Conservation (phyloP, 2,329 filamentous ascomycete genomes). For the Trichoderma citrinoviride region DNA sequence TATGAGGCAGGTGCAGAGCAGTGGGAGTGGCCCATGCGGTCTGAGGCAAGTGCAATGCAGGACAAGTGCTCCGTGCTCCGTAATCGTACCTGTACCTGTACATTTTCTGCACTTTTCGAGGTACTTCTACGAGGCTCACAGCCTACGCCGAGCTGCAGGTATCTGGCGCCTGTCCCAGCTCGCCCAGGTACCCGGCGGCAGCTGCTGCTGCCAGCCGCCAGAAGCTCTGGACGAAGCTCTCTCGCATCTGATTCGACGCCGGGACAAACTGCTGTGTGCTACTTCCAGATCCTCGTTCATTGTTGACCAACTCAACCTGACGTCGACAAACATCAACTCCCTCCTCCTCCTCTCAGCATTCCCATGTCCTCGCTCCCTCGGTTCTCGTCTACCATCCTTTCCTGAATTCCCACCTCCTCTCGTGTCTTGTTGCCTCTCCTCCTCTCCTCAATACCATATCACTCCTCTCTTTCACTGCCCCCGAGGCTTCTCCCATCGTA, state of each 20-base stretch:
- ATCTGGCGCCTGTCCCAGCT: not conserved
- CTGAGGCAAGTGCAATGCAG: slow-evolving; percentile 3
- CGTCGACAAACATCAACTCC: too few relatives aligned
- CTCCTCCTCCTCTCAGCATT: not conserved
- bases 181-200: not conserved
- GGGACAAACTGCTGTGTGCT: not conserved
- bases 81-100: not conserved
- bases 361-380: not conserved
- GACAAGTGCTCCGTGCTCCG: not conserved
- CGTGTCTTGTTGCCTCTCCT: slow-evolving; percentile 3
- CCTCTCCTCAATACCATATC: not conserved
- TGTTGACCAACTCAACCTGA: not conserved
- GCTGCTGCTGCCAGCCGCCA: not conserved
- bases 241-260: not conserved
- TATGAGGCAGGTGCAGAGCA: slow-evolving; percentile 1
- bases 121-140: too few relatives aligned
- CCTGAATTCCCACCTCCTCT: not conserved
- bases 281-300: too few relatives aligned
- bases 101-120: too few relatives aligned
- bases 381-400: not conserved
- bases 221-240: not conserved
- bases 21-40: not conserved
- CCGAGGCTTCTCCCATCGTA: slow-evolving; percentile 6
- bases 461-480: slow-evolving; percentile 2
- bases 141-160: not conserved